These are phyloP conservation scores for Umbilicus rupestris DNA, from an alignment of 164 flowering plant species.

Conservation along the genomic window DNA sequence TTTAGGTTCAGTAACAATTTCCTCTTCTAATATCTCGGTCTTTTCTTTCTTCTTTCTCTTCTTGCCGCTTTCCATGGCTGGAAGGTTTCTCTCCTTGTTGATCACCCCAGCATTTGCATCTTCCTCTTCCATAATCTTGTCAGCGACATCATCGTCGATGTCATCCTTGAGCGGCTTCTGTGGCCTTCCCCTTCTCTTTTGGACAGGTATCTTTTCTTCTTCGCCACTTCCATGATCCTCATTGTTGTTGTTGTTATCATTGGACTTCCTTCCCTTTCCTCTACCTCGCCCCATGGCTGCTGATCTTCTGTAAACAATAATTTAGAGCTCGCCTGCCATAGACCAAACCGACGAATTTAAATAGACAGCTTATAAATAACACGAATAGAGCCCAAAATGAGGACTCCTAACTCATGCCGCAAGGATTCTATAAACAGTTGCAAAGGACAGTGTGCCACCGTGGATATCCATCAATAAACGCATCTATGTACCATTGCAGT, in stretches of 20 bases:
- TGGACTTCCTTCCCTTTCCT: conserved; percentile 67
- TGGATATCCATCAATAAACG: background rate
- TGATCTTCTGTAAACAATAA: conserved; percentile 11
- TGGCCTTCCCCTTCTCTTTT: conserved; percentile 77
- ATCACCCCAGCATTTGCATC: conserved; percentile 16
- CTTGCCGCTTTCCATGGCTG: conserved; percentile 35
- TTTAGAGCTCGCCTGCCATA: conserved; percentile 8
- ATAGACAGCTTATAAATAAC: background rate
- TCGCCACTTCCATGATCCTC: conserved; percentile 65
- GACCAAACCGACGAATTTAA: no score
- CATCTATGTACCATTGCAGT: background rate
- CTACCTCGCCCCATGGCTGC: conserved; percentile 68
- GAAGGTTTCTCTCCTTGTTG: conserved; percentile 28
- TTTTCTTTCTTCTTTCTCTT: conserved; percentile 58
- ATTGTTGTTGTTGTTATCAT: no score
- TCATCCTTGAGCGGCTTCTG: conserved; percentile 61
- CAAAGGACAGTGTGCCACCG: no score
- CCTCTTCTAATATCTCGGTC: conserved; percentile 29
- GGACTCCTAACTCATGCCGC: no score
- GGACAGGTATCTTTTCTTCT: conserved; percentile 55
- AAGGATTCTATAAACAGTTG: no score
- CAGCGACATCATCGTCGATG: conserved; percentile 46
- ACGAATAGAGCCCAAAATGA: no score
- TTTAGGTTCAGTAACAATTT: conserved; percentile 34
- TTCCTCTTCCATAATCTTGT: conserved; percentile 36